Conservation (phyloP, 2,329 filamentous ascomycete species). For the Calonectria henricotiae region DNA sequence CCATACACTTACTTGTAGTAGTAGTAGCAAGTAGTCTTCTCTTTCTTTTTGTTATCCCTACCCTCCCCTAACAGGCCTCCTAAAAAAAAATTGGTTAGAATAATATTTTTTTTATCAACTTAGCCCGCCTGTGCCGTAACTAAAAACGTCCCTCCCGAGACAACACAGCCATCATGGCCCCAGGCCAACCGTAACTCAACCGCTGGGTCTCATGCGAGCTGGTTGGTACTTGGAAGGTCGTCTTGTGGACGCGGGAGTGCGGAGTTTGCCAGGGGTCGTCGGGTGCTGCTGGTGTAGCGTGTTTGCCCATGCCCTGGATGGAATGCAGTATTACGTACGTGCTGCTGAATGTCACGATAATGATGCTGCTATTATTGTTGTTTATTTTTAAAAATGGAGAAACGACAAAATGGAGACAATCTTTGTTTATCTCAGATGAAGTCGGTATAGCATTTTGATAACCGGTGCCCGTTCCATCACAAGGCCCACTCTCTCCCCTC, state of each 20-base stretch:
- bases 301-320: neutral
- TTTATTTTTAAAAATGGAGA: neutral
- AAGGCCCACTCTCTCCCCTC: constrained; percentile 15
- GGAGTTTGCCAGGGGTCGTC: constrained; percentile 3
- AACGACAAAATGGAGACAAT: neutral
- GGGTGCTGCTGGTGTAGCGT: neutral
- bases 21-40: no score
- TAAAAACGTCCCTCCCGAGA: neutral
- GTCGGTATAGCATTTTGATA: constrained; percentile 7
- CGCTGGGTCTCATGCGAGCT: constrained; percentile 16
- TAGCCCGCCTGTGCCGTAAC: constrained; percentile 7
- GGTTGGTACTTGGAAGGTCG: constrained; percentile 6
- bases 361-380: neutral
- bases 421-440: neutral
- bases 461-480: neutral
- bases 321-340: constrained; percentile 18
- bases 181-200: constrained; percentile 9
- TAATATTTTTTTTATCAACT: neutral
- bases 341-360: neutral
- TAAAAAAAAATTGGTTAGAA: neutral
- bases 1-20: neutral
- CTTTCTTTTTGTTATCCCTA: neutral
- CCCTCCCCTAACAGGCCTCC: constrained; percentile 5
- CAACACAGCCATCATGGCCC: constrained; percentile 18
- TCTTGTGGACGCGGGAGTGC: constrained; percentile 17